Base-by-base conservation (phyloP, 108 stramenopile genomes). In the Chaetoceros tenuissimus region DNA sequence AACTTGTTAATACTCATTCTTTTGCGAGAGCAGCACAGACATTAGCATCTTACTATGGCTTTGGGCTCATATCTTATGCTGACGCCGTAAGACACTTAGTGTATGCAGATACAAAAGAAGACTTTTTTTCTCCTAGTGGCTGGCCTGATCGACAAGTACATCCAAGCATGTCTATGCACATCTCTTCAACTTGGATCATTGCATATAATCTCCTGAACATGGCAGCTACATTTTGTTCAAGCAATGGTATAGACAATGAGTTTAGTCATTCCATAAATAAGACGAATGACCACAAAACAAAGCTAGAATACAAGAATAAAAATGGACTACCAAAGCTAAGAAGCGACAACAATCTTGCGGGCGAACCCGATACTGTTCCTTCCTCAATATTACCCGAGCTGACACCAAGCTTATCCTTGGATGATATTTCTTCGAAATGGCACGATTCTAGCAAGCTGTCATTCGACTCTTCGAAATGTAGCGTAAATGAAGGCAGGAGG, bases 121-220 rank as follows among this genome's bases (percentile, higher is more conserved):
- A 53, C 31, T 87, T 77, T 80, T 72, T 82, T 53, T 71, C 73
- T 8, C 44, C 77, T 3, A 59, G 80, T 26, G 74, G 66, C 48
- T 85, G 89, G 89, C 67, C 60, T 53, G 53, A 66, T 5, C 71
- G 84, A 53, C 80, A 80, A 51, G 79, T 91, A 8, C 89, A 91
- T 79, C 89, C 85, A 0, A 67, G 75, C 22, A 87, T 87, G 83
- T 77, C 73, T 0, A 80, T 78, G 77, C 89, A 91, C 53, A 78
- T 82, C 51, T 56, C 78, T 2, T 71, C 69, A 24, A 55, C 60
- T 0, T 85, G 82, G 80, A 59, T 85, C 22, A 68, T 75, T 20
- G 83, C 66, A 25, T 91, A 73, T 55, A 82, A 82, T 54, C 52
- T 91, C n/a, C 45, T 91, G 48, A 67, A 85, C 55, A 48, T 86